Base-by-base conservation (phyloP, 768 basidiomycete species). In the Gymnopilus dilepis region DNA sequence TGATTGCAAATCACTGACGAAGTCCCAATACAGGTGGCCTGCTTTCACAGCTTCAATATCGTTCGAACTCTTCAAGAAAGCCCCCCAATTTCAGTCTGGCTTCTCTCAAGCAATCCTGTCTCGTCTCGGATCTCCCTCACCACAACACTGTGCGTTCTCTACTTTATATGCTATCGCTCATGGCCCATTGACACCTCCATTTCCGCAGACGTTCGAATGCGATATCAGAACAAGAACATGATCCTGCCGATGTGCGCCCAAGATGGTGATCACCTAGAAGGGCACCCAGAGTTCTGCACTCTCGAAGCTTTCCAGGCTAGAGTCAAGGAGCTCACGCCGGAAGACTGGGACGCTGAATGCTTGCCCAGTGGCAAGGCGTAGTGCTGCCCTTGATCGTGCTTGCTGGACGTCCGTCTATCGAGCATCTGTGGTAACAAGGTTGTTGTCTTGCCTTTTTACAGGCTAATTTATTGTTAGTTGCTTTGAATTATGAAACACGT, bases 271-370 rank as follows among this genome's bases (percentile, higher is more conserved):
- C 91, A 93, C 67, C 74, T 91, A 6, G 77, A 83, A 3, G 90
- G 89, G 2, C 80, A 79, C 11, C 91, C 91, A 0, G 90, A 92
- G 69, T 86, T 92, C 66, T 92, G 91, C 73, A 86, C 86, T 5
- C 76, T 92, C 37, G 71, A 77, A 12, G 87, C 86, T 21, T 92
- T 92, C 76, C 76, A 77, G 37, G 80, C 80, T 43, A 80, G 87
- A 17, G 85, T 91, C 12, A 78, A 78, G 65, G 86, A 88, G 66
- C 77, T 92, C 2, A 88, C 87, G 4, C 90, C 91, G 11, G 67
- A 67, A 3, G 80, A 92, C 62, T 92, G 88, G 85, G 85, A 80
- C 47, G 72, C 73, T 5, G 91, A 92, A 70, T 93, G 91, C 70
- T 56, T 58, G n/a, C 60, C 70, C 54, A 42, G 58, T 58, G 67